Evolutionary conservation across 2,329 filamentous ascomycete species (phyloP), one percentile per base, ranked within the genome.

Genomic region (Talaromyces islandicus): DNA sequence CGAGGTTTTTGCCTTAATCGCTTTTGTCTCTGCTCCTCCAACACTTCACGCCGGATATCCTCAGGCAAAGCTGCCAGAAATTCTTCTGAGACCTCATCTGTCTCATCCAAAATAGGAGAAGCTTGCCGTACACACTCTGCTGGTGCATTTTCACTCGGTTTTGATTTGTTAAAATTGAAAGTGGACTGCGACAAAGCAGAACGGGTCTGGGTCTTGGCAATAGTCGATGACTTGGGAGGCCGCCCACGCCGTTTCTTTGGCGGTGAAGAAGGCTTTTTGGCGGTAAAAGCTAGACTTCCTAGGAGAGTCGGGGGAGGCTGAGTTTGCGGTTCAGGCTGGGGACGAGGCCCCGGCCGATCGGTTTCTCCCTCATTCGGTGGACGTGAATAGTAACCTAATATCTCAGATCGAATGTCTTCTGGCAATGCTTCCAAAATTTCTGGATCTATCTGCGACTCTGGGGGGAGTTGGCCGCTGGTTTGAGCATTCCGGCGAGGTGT

Each of bases 371-470:
- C 12, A 25, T 56, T 58, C 11, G 68, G 59, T 62, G 74, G 57
- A 71, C 72, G 64, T 61, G 73, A 64, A 66, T 96, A 96, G 35
- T 88, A 86, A 2, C 84, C 87, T 9, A 97, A 75, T 0, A 97
- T 80, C 73, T 97, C 94, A 1, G 87, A 85, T 63, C 92, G 90
- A 70, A 99, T 85, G 63, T 96, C 91, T 41, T 89, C 86, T 0
- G 94, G 94, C 0, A 99, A 79, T 0, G 90, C 90, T 48, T 88
- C 84, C 63, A 97, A 88, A 1, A 92, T 89, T 48, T 93, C 91
- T 0, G 86, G 87, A 68, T 99, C 94, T 21, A 97, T 81, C 66
- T 96, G 90, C 0, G 91, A 88, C 27, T 91, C 86, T 1, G 79
- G 80, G 2, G 85, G 85, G 3, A 86, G 73, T 7, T 77, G 64